phyloP scores from a whole-genome alignment of 768 basidiomycete species.

The Leccinum subtestaceum region DNA sequence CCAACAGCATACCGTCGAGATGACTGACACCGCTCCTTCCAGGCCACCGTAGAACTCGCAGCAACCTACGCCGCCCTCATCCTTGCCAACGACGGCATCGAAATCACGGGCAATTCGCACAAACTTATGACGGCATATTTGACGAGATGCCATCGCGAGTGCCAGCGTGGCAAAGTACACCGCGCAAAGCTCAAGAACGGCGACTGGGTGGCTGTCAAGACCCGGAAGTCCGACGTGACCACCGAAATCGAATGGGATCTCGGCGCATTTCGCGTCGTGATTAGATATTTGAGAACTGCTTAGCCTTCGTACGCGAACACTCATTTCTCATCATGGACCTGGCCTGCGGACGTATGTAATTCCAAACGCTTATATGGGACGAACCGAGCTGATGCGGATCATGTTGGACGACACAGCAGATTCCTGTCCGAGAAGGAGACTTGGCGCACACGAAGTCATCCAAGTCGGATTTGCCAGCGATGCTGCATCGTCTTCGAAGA shows the following conservation, averaged over 20 bases:
- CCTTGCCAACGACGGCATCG: conserved; percentile 94
- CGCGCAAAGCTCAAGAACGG: no score
- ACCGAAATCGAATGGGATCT: no score
- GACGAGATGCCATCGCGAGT: no score
- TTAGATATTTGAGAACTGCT: no score
- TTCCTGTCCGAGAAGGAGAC: background rate
- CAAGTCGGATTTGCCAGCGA: background rate
- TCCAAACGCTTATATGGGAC: background rate
- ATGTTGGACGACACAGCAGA: background rate
- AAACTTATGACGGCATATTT: no score
- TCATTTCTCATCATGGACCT: background rate
- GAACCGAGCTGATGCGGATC: background rate
- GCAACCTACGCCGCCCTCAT: conserved; percentile 90
- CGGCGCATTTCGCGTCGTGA: no score
- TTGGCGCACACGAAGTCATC: background rate
- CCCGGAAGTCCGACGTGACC: no score
- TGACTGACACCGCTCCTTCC: conserved; percentile 10
- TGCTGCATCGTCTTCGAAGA: background rate
- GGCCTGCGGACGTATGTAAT: background rate
- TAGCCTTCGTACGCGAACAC: conserved; percentile 6
- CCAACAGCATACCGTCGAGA: background rate
- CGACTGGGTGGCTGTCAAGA: no score
- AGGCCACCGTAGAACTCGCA: conserved; percentile 78
- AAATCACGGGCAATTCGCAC: conserved; percentile 74
- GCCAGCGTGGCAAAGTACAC: no score